phyloP scores from a whole-genome alignment of 2,329 filamentous ascomycete genomes.

The Scedosporium dehoogii region DNA sequence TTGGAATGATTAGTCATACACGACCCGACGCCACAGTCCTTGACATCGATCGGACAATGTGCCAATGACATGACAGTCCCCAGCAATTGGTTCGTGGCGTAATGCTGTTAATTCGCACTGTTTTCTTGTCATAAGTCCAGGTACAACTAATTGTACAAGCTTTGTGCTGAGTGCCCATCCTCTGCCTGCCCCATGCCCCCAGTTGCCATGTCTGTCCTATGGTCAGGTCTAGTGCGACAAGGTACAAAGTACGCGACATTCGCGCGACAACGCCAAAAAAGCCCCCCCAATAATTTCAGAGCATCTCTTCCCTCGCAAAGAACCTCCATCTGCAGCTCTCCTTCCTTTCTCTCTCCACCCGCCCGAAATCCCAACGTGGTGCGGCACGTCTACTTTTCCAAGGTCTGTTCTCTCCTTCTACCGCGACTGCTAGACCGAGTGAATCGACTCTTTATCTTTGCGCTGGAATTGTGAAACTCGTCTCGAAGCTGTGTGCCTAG shows the following conservation, averaged over 20 bases:
- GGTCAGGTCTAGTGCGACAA: neutral
- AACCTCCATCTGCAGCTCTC: neutral
- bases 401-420: neutral
- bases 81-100: no score
- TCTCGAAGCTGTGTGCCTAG: neutral
- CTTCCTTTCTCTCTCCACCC: neutral
- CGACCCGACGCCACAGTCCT: no score
- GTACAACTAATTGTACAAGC: no score
- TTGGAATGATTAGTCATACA: no score
- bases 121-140: no score
- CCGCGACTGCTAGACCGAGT: no score
- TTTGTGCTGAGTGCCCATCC: no score
- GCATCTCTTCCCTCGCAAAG: neutral
- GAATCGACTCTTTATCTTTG: neutral
- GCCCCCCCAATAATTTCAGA: neutral
- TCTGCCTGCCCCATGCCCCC: neutral
- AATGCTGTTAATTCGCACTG: no score
- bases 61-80: no score
- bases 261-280: slow-evolving; percentile 5
- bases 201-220: neutral
- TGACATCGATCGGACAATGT: no score
- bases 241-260: slow-evolving; percentile 3
- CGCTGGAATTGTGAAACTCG: neutral
- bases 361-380: neutral
- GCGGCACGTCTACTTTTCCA: neutral